Conservation (phyloP, 2,329 filamentous ascomycete genomes). For the Ceratocystis colombiana region DNA sequence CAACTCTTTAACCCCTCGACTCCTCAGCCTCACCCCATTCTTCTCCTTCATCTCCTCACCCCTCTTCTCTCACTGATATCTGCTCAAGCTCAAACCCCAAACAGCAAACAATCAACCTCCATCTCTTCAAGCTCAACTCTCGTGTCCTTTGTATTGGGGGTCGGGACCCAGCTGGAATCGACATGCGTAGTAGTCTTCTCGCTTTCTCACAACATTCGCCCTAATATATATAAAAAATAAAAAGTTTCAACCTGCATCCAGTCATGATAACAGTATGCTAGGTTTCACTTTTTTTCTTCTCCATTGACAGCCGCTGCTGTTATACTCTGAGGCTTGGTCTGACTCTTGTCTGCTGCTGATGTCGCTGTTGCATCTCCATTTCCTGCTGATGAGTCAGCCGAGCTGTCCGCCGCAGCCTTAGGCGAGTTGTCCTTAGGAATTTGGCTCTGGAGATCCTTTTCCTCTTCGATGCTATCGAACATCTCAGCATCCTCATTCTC, state of each 20-base stretch:
- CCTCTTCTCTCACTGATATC: not conserved
- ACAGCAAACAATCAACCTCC: no score
- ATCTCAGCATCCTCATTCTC: conserved; percentile 85
- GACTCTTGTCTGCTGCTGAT: not conserved
- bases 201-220: no score
- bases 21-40: not conserved
- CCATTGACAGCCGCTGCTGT: not conserved
- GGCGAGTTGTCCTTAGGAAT: conserved; percentile 51
- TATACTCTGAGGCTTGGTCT: conserved; percentile 4
- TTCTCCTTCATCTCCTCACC: not conserved
- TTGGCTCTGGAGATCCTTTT: conserved; percentile 77
- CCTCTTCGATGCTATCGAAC: conserved; percentile 71
- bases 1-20: not conserved
- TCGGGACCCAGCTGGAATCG: no score
- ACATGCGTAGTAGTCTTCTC: no score
- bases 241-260: conserved; percentile 5
- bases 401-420: conserved; percentile 18
- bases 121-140: no score
- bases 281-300: conserved; percentile 13
- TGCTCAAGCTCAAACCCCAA: no score
- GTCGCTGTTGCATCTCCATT: conserved; percentile 19
- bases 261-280: not conserved
- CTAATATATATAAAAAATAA: conserved; percentile 7
- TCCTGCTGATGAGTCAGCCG: conserved; percentile 29
- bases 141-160: no score